A percentile compares a stretch with the other conserved stretches of the same genome.
phyloP scores from a whole-genome alignment of 176 grass and related monocot genomes.

The Eragrostis nindensis region DNA sequence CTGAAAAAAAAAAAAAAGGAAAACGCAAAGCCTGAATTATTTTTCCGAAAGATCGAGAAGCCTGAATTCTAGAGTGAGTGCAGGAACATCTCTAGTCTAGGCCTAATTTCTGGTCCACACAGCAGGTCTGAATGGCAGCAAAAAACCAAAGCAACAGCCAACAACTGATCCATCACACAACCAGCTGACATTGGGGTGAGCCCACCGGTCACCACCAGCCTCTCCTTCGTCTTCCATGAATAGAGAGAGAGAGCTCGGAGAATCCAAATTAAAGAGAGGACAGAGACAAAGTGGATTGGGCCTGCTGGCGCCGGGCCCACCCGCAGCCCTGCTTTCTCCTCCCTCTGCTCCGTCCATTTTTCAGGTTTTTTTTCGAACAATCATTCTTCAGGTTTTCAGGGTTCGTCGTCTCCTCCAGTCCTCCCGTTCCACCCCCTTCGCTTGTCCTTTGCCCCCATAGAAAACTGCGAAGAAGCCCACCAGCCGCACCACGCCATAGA shows the following conservation, averaged over 20 bases:
- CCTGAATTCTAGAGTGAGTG: too few species aligned
- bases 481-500: conserved; percentile 4
- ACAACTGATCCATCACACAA: too few species aligned
- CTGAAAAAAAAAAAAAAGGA: too few species aligned
- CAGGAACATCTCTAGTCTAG: neutral
- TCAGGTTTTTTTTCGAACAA: too few species aligned
- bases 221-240: neutral
- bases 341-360: neutral
- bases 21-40: too few species aligned
- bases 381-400: too few species aligned
- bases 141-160: neutral
- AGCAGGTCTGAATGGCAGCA: neutral
- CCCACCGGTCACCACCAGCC: neutral
- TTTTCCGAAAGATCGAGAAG: too few species aligned
- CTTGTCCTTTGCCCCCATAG: conserved; percentile 21
- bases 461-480: conserved; percentile 18
- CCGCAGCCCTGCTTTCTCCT: neutral
- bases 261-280: conserved; percentile 6
- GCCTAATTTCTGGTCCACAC: neutral
- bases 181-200: neutral
- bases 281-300: conserved; percentile 31
- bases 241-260: neutral
- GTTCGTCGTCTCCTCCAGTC: neutral
- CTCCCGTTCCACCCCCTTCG: conserved; percentile 26
- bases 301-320: conserved; percentile 30